Evolutionary conservation across 2,329 filamentous ascomycete species (phyloP), one percentile per base, ranked within the genome.

Genomic region (Aureobasidium uvarum): DNA sequence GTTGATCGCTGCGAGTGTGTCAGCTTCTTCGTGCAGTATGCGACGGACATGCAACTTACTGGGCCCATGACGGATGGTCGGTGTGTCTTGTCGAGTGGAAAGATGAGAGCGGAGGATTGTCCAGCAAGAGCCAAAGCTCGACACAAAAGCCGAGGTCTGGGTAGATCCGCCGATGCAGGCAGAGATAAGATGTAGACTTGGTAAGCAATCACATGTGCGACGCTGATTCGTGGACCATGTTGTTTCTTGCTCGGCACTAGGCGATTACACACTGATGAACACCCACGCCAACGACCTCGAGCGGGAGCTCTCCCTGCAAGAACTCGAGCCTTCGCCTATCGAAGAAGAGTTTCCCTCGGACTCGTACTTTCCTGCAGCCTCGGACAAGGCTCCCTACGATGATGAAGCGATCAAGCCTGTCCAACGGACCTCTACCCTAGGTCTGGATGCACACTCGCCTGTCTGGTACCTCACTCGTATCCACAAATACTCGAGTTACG

Each of bases 401-500:
- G 77, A 75, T 66, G 68, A 75, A 78, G 66, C 45, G 48, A 66
- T 39, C 62, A 63, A 55, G 46, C 65, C 62, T 18, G 16, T 65
- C 39, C 50, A 68, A 46, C 73, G 73, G 23, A 76, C 79, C 31
- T 75, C 79, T 33, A 77, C 77, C n/a, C 69, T 83, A 6, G 80
- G 81, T 1, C 80, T 93, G 25, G 88, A 89, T 51, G 83, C 86
- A n/a, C 87, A 87, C 72, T 86, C 88, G 10, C 83, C 89, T 65
- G 86, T 90, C 72, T 94, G 87, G 78, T 95, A 93, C 78, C 80
- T 96, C 62, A 84, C 84, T 5, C 86, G 90, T 55, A 82, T 95
- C 41, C 95, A 98, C 77, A 89, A 87, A 75, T 96, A 96, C 81
- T 95, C 92, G 0, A 92, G 90, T 70, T 96, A 96, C 79, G 86